phyloP scores from a whole-genome alignment of 768 basidiomycete genomes.

The Lentinula sp. region DNA sequence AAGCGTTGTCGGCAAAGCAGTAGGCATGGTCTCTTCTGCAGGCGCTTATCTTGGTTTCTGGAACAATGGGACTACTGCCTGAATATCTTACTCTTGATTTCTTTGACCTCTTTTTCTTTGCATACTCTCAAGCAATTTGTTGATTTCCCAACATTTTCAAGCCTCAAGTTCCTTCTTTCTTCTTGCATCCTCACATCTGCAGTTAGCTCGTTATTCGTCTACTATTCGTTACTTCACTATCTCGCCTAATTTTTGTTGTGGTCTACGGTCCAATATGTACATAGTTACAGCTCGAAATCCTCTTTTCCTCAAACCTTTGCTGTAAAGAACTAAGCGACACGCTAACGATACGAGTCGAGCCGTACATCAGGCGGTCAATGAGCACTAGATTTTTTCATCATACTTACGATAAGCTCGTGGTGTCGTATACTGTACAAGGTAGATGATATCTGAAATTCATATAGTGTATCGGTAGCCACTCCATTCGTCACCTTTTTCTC shows the following conservation, averaged over 20 bases:
- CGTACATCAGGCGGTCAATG: too few relatives aligned
- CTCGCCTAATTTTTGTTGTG: neutral
- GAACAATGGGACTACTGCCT: conserved; percentile 14
- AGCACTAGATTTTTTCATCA: too few relatives aligned
- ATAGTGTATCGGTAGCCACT: conserved; percentile 69
- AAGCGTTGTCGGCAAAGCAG: conserved; percentile 52
- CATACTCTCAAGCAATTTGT: neutral
- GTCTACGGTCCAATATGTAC: neutral
- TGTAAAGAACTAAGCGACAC: too few relatives aligned
- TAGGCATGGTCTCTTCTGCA: conserved; percentile 75
- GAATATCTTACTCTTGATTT: neutral
- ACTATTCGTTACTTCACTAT: neutral
- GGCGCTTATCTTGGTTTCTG: conserved; percentile 67
- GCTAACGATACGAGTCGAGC: too few relatives aligned
- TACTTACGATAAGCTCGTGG: too few relatives aligned
- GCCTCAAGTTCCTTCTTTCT: neutral
- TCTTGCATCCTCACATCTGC: neutral
- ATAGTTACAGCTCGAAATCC: neutral
- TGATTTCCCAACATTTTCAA: neutral
- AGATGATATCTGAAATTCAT: conserved; percentile 19
- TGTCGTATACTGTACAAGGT: too few relatives aligned
- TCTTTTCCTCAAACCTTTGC: too few relatives aligned
- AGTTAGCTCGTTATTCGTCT: neutral
- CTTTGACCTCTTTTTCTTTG: neutral
- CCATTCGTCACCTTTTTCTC: conserved; percentile 69